Evolutionary conservation across 169 alveolate species (phyloP).

Genomic region (Pseudocohnilembus persalinus): DNA sequence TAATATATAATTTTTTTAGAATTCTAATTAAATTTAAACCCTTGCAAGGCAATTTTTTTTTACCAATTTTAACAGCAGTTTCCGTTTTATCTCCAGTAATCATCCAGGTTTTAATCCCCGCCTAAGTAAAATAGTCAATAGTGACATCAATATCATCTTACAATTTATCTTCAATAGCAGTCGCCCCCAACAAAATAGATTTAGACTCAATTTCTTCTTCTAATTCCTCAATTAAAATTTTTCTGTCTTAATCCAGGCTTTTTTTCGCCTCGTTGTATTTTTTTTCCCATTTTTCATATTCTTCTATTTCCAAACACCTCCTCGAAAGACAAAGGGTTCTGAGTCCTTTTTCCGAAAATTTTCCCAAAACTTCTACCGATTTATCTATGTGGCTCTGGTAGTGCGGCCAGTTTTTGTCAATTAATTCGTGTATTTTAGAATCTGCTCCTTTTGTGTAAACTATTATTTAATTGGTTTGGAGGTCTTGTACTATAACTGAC

Average conservation of each 20-base stretch:
- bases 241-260: constrained; percentile 37
- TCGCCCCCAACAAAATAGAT: constrained; percentile 58
- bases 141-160: constrained; percentile 69
- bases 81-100: constrained; percentile 77
- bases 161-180: constrained; percentile 70
- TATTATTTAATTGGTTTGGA: constrained; percentile 53
- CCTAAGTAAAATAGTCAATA: constrained; percentile 40
- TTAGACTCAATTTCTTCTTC: constrained; percentile 55
- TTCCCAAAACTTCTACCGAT: constrained; percentile 66
- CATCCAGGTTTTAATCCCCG: constrained; percentile 71
- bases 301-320: constrained; percentile 55
- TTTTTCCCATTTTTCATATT: constrained; percentile 63
- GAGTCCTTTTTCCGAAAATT: constrained; percentile 86
- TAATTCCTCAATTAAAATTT: constrained; percentile 41
- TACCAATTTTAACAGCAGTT: constrained; percentile 62
- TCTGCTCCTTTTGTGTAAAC: constrained; percentile 75
- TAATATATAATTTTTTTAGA: no score
- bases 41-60: no score
- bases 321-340: constrained; percentile 82
- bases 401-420: neutral
- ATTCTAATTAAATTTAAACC: no score
- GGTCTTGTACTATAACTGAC: constrained; percentile 89
- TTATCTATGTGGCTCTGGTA: constrained; percentile 44
- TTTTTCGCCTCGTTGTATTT: constrained; percentile 54
- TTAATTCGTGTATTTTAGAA: neutral